phyloP scores from a whole-genome alignment of 352 stramenopile species.

The Globisporangium paroecandrum region DNA sequence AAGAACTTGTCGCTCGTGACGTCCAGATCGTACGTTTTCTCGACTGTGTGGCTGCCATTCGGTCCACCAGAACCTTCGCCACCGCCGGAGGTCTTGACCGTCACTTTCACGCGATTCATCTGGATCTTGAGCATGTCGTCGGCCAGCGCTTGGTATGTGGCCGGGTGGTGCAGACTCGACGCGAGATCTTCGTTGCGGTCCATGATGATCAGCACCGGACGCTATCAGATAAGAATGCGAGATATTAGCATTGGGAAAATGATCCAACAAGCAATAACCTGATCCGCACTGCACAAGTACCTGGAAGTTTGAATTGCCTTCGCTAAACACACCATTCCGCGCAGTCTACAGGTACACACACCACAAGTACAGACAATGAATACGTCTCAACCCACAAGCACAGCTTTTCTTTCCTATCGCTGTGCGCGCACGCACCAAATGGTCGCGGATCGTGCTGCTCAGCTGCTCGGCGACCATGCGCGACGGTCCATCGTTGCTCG shows the following conservation, averaged over 20 bases:
- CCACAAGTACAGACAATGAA: background rate
- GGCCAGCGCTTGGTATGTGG: slow-evolving; percentile 92
- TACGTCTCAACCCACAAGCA: background rate
- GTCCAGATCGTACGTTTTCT: slow-evolving; percentile 81
- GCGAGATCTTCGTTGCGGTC: slow-evolving; percentile 97
- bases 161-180: slow-evolving; percentile 94
- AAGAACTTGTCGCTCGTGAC: slow-evolving; percentile 84
- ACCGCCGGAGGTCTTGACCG: slow-evolving; percentile 51
- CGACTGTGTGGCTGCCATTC: slow-evolving; percentile 30
- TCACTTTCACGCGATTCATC: slow-evolving; percentile 95
- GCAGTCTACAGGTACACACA: slow-evolving; percentile 29
- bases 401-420: background rate
- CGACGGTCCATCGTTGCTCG: slow-evolving; percentile 89
- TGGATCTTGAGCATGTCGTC: slow-evolving; percentile 96
- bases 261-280: background rate
- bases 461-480: slow-evolving; percentile 97
- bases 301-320: slow-evolving; percentile 63
- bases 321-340: slow-evolving; percentile 64
- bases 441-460: slow-evolving; percentile 72
- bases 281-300: slow-evolving; percentile 20
- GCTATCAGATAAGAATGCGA: slow-evolving; percentile 26
- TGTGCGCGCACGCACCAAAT: slow-evolving; percentile 37
- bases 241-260: background rate
- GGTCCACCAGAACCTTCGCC: background rate
- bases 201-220: slow-evolving; percentile 96